phyloP scores from a whole-genome alignment of 805 yeast species.

The Ogataea kodamae region DNA sequence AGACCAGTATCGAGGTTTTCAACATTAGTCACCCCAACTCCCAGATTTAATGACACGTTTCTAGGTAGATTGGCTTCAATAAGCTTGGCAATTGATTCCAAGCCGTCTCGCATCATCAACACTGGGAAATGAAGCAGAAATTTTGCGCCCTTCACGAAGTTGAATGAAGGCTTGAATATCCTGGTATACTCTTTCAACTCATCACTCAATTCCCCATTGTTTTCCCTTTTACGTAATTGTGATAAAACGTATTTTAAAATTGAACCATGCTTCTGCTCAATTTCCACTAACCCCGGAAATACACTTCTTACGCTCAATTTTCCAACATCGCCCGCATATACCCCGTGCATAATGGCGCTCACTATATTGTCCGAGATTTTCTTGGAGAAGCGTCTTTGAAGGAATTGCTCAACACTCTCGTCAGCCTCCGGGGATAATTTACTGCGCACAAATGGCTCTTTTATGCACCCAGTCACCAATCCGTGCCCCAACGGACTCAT shows the following conservation, averaged over 20 bases:
- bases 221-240: constrained; percentile 24
- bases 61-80: constrained; percentile 38
- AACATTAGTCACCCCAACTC: constrained; percentile 25
- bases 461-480: constrained; percentile 40
- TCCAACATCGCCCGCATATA: constrained; percentile 81
- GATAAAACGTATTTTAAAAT: constrained; percentile 43
- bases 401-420: constrained; percentile 67
- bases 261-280: constrained; percentile 62
- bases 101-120: constrained; percentile 52
- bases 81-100: constrained; percentile 48
- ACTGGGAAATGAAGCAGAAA: constrained; percentile 56
- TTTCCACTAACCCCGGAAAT: constrained; percentile 49
- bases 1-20: constrained; percentile 18
- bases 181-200: constrained; percentile 38
- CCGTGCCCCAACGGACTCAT: constrained; percentile 27
- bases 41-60: constrained; percentile 41
- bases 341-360: constrained; percentile 84
- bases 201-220: constrained; percentile 21
- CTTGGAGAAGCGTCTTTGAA: constrained; percentile 67
- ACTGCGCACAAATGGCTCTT: constrained; percentile 46
- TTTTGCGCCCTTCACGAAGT: constrained; percentile 36
- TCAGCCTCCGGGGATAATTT: constrained; percentile 39
- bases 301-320: constrained; percentile 63
- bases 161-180: constrained; percentile 37
- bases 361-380: constrained; percentile 52